Base-by-base conservation (phyloP, 495 filamentous ascomycete species). In the Filosporella fistucella region DNA sequence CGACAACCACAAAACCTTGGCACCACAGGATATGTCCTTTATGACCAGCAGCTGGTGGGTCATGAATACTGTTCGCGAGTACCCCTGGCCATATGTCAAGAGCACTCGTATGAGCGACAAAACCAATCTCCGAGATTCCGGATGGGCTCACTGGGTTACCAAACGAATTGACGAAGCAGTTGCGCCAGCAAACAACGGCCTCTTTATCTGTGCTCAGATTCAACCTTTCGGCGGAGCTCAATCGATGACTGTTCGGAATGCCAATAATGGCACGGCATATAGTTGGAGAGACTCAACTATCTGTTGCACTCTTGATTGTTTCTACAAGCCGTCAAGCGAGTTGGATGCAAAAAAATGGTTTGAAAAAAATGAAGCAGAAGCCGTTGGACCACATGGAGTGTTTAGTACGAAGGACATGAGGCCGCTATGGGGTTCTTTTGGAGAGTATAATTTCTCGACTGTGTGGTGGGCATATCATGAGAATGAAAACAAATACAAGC, bases 221-320 rank as follows among this genome's bases (percentile, higher is more conserved):
- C 66, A 70, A 46, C 58, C 52, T 42, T 59, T 61, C 34, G 67
- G 67, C 9, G 67, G 67, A n/a, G n/a, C n/a, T n/a, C n/a, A n/a
- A n/a, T n/a, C n/a, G n/a, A n/a, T n/a, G n/a, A n/a, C n/a, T n/a
- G n/a, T n/a, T n/a, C n/a, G n/a, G n/a, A n/a, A n/a, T n/a, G n/a
- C n/a, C n/a, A n/a, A 54, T 20, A 70, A 68, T 32, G 66, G 66
- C 1, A 70, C 66, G 1, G 35, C 63, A 9, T 68, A 58, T 46
- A 68, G 64, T 51, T 70, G 67, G 67, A 54, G 67, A 40, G 67
- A 70, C 42, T 63, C 66, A 7, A 65, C 51, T 29, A 45, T 68
- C 10, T 39, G 43, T 5, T 51, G 47, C 40, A 57, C 49, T 1
- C 56, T 67, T 46, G 67, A 70, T 38, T 66, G 62, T 34, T 68